A percentile compares a stretch with the other conserved stretches of the same genome.
phyloP scores from a whole-genome alignment of 1,284 basidiomycete genomes.

The Moniliella sp. region DNA sequence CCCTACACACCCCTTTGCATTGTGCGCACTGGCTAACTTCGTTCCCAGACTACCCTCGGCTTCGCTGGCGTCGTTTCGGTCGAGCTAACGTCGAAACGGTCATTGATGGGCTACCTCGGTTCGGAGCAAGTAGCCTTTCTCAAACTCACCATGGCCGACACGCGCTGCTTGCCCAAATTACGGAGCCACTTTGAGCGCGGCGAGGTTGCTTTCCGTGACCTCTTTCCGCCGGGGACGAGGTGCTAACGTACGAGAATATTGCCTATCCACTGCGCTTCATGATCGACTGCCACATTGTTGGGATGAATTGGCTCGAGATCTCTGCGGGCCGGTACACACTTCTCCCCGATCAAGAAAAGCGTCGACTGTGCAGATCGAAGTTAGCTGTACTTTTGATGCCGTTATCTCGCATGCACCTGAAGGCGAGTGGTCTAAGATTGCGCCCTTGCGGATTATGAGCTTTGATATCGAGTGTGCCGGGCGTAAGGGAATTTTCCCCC shows the following conservation, averaged over 20 bases:
- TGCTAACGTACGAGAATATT: constrained; percentile 29
- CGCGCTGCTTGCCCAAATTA: constrained; percentile 18
- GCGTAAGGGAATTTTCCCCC: constrained; percentile 32
- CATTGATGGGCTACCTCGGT: constrained; percentile 26
- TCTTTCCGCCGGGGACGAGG: constrained; percentile 19
- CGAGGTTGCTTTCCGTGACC: constrained; percentile 25
- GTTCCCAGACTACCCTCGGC: constrained; percentile 14
- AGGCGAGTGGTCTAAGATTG: constrained; percentile 28
- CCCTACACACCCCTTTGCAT: too few species aligned
- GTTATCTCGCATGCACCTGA: constrained; percentile 23
- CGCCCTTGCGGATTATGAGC: constrained; percentile 28
- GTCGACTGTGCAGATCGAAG: constrained; percentile 29
- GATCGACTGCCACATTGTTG: constrained; percentile 30
- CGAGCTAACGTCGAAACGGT: constrained; percentile 18
- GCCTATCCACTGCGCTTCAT: constrained; percentile 31
- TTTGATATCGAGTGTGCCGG: constrained; percentile 34
- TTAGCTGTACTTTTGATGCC: constrained; percentile 13
- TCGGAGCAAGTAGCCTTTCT: constrained; percentile 26
- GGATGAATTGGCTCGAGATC: constrained; percentile 31
- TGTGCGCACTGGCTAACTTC: too few species aligned
- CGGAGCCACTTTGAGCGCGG: constrained; percentile 27
- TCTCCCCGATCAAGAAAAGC: constrained; percentile 10
- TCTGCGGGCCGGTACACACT: constrained; percentile 22
- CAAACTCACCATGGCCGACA: constrained; percentile 22
- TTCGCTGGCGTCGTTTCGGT: constrained; percentile 10